Evolutionary conservation across 208 protist genomes (phyloP).

Genomic region (Trypanosoma scelopori): DNA sequence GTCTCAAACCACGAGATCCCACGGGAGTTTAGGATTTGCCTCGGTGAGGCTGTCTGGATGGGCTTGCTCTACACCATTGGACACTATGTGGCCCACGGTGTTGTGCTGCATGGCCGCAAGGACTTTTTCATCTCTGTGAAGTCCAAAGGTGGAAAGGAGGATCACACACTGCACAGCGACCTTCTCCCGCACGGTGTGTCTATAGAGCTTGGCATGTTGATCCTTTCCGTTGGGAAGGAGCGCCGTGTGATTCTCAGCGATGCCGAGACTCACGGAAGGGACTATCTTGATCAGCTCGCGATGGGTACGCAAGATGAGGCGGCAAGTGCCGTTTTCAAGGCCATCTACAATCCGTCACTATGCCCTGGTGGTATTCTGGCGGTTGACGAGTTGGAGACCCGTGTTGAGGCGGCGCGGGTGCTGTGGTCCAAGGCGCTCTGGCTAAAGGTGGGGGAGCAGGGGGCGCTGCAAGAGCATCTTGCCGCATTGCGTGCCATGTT

Average conservation of each 20-base stretch:
- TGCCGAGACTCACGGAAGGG: constrained; percentile 31
- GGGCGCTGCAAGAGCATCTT: constrained; percentile 42
- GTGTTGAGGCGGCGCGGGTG: constrained; percentile 58
- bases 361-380: constrained; percentile 54
- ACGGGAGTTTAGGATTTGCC: constrained; percentile 39
- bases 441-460: constrained; percentile 47
- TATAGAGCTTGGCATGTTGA: constrained; percentile 55
- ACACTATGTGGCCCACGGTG: constrained; percentile 85
- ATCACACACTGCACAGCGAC: constrained; percentile 62
- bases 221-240: constrained; percentile 70
- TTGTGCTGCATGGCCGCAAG: constrained; percentile 70
- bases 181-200: constrained; percentile 61
- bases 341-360: constrained; percentile 70
- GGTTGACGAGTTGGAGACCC: constrained; percentile 65
- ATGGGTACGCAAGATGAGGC: constrained; percentile 75
- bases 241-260: constrained; percentile 62
- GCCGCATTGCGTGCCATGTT: constrained; percentile 62
- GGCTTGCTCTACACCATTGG: constrained; percentile 75
- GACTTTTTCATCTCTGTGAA: constrained; percentile 74
- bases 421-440: constrained; percentile 83
- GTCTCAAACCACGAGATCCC: constrained; percentile 58
- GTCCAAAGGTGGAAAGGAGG: constrained; percentile 32
- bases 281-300: constrained; percentile 75
- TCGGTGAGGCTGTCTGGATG: constrained; percentile 80
- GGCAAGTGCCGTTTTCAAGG: constrained; percentile 68